Conservation (phyloP, 2,329 filamentous ascomycete genomes). For the Claviceps arundinis region DNA sequence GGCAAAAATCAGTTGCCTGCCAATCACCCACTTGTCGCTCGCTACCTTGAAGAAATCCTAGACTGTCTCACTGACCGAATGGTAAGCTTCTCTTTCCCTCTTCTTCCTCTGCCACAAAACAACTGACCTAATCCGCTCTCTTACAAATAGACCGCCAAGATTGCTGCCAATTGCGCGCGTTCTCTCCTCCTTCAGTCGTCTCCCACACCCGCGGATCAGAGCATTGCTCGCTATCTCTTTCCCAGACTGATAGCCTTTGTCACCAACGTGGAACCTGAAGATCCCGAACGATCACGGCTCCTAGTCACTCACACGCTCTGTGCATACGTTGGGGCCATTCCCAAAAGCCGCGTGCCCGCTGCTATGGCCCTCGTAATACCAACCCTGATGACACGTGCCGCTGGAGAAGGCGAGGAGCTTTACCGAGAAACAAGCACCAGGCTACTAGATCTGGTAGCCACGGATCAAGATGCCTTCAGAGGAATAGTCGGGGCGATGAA, state of each 20-base stretch:
- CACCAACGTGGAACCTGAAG: slow-evolving; percentile 55
- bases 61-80: slow-evolving; percentile 73
- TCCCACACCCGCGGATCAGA: slow-evolving; percentile 53
- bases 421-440: slow-evolving; percentile 63
- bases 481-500: slow-evolving; percentile 59
- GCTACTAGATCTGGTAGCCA: slow-evolving; percentile 68
- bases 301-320: slow-evolving; percentile 64
- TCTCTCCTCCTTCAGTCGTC: slow-evolving; percentile 61
- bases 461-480: slow-evolving; percentile 61
- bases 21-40: slow-evolving; percentile 59
- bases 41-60: slow-evolving; percentile 66
- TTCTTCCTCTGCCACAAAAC: background rate
- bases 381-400: slow-evolving; percentile 59
- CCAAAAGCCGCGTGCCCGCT: slow-evolving; percentile 32
- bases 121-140: background rate
- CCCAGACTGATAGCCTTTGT: slow-evolving; percentile 67
- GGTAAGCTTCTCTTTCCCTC: slow-evolving; percentile 29
- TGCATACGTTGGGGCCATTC: slow-evolving; percentile 46
- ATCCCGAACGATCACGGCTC: slow-evolving; percentile 62
- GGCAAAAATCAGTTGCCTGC: slow-evolving; percentile 61
- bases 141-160: slow-evolving; percentile 55
- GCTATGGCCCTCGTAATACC: slow-evolving; percentile 69
- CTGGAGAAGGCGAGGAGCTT: slow-evolving; percentile 43
- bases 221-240: slow-evolving; percentile 60
- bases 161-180: slow-evolving; percentile 79